phyloP scores from a whole-genome alignment of 305 asterid species.

The Fraxinus nigra region DNA sequence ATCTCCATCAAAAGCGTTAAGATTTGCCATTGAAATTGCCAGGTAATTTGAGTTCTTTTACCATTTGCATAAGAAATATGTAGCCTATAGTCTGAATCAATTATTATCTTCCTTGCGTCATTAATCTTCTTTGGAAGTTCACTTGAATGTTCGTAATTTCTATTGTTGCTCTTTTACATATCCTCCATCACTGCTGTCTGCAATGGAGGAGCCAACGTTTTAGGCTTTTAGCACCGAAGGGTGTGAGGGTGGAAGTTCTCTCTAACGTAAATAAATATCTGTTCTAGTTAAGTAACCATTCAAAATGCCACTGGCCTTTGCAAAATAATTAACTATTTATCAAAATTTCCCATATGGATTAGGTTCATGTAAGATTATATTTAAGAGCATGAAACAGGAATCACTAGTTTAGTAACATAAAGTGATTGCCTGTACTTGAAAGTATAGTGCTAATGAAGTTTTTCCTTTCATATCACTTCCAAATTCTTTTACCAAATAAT shows the following conservation, averaged over 20 bases:
- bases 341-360: neutral
- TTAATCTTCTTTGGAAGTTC: conserved; percentile 7
- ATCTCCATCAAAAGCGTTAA: conserved; percentile 80
- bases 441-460: neutral
- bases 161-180: neutral
- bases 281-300: neutral
- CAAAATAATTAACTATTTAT: neutral
- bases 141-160: neutral
- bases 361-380: neutral
- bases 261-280: neutral
- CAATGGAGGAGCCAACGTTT: neutral
- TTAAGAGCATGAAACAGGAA: neutral
- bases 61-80: conserved; percentile 3
- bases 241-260: neutral
- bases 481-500: neutral
- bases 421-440: neutral
- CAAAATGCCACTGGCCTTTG: neutral
- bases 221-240: neutral
- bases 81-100: neutral
- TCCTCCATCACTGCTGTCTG: neutral
- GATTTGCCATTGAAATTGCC: conserved; percentile 90
- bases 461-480: neutral
- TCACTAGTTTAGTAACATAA: neutral
- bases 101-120: neutral
- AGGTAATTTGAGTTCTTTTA: conserved; percentile 48